Conservation (phyloP, 306 rosid species). For the Gillenia trifoliata region DNA sequence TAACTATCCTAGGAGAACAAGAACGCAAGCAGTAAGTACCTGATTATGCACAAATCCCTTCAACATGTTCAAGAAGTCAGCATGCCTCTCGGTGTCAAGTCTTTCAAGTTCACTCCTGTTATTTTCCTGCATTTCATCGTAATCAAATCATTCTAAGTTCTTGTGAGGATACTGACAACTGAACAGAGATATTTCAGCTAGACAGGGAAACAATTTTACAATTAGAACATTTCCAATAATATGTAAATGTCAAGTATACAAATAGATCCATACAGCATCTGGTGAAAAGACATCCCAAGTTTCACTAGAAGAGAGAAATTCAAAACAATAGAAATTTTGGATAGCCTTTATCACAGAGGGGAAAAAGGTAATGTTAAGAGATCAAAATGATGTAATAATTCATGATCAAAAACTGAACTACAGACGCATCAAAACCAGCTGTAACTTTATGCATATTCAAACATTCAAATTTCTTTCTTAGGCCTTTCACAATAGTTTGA, state of each 20-base stretch:
- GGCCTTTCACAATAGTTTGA: no score
- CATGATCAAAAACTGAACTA: background rate
- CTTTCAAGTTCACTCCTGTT: slow-evolving; percentile 89
- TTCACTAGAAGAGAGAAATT: background rate
- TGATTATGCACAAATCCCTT: slow-evolving; percentile 86
- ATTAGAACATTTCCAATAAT: background rate
- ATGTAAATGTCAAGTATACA: background rate
- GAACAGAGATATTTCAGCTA: background rate
- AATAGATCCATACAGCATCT: background rate
- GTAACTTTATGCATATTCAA: background rate
- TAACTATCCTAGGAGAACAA: background rate
- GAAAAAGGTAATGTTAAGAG: background rate
- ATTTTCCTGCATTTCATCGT: slow-evolving; percentile 64
- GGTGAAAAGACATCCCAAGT: background rate
- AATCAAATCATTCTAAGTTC: slow-evolving; percentile 4
- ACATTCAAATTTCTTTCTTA: no score
- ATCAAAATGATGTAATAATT: background rate
- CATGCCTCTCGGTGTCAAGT: slow-evolving; percentile 68
- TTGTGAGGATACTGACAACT: background rate
- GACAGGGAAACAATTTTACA: background rate
- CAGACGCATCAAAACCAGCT: background rate
- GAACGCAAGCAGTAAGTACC: slow-evolving; percentile 39
- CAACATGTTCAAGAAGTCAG: slow-evolving; percentile 82
- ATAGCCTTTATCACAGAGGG: background rate
- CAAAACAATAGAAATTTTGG: background rate